Conservation (phyloP, 208 protist genomes). For the Leishmania aethiopica region DNA sequence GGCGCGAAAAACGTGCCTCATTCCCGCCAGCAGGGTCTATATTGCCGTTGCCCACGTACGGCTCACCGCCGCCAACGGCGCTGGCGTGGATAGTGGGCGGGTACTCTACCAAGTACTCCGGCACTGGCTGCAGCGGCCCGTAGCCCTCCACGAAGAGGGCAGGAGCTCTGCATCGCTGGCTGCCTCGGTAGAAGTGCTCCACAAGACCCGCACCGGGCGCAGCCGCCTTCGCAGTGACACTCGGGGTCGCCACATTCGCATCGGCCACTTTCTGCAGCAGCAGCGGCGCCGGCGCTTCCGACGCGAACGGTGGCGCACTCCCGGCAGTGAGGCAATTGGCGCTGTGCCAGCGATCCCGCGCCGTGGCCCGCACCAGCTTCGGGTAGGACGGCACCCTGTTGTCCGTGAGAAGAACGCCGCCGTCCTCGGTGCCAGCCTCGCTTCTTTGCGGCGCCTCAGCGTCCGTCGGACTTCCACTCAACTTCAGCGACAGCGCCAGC, state of each 20-base stretch:
- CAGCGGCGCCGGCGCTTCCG: neutral
- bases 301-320: conserved; percentile 13
- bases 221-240: neutral
- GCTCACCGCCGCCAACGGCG: neutral
- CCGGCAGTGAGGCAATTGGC: conserved; percentile 20
- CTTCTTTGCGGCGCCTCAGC: neutral
- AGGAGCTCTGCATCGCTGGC: neutral
- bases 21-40: conserved; percentile 2
- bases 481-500: neutral
- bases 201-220: neutral
- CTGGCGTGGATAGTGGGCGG: conserved; percentile 19
- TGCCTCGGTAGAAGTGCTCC: conserved; percentile 29
- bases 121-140: conserved; percentile 44
- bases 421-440: neutral
- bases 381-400: conserved; percentile 17
- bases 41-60: neutral
- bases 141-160: conserved; percentile 72
- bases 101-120: conserved; percentile 23
- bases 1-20: conserved; percentile 4
- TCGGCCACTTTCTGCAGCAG: neutral
- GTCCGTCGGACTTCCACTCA: neutral
- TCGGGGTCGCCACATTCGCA: neutral
- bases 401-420: conserved; percentile 10
- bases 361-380: conserved; percentile 20
- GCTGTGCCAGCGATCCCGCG: conserved; percentile 34